Evolutionary conservation across 768 basidiomycete species (phyloP), one percentile per base, ranked within the genome.

Genomic region (Pleurotus salmoneostramineus): DNA sequence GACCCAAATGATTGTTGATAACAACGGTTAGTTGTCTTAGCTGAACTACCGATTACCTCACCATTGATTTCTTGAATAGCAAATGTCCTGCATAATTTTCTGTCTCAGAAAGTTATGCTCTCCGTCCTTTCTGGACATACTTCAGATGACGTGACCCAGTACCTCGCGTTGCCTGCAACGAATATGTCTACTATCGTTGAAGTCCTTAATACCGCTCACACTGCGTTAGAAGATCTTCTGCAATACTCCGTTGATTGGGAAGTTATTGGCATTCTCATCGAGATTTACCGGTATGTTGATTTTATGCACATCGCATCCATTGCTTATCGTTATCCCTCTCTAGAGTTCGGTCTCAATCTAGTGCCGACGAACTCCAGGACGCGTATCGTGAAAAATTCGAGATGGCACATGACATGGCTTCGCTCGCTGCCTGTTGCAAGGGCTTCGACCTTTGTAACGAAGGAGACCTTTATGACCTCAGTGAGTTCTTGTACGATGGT

Each of bases 361-460:
- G 67, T 12, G 50, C 58, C 17, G 80, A 82, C 14, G 74, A 73
- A 49, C 74, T 77, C 7, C 14, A 21, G 6, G 7, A 57, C 68
- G 4, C 63, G 83, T 27, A 71, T 72, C 21, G 71, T 68, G 2
- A 40, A 40, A 77, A 83, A n/a, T 87, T 83, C 80, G 75, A 75
- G 62, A 77, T 79, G n/a, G 81, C 82, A 3, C 84, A 84, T 56
- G 87, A 91, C 56, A 78, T 89, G 52, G 83, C 83, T 61, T 87
- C 88, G 5, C 57, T 93, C 12, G 69, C 72, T 17, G 82, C 87
- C 0, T 84, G 79, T 59, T 79, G 81, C 61, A 70, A 73, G 31
- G 88, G 87, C 3, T 91, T 92, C 58, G 82, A 84, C 59, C 81
- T 84, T 60, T 89, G 88, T 62, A 75, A 71, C 61, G 85, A 88